Evolutionary conservation across 1,284 basidiomycete genomes (phyloP).

Genomic region (Irpex rosettiformis): DNA sequence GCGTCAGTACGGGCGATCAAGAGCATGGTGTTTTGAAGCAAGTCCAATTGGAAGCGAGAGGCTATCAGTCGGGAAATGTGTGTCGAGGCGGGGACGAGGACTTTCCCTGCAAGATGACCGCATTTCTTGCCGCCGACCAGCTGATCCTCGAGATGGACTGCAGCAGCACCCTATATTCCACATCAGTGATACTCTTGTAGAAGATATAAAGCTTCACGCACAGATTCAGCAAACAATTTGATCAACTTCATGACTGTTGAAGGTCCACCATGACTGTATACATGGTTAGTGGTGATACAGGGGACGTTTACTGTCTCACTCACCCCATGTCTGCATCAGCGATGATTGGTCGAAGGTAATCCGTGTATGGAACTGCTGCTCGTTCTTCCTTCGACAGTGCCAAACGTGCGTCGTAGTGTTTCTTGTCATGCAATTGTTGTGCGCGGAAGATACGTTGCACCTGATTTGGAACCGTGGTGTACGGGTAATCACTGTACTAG

Average conservation of each 20-base stretch:
- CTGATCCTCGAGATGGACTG: conserved; percentile 90
- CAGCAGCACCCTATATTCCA: conserved; percentile 69
- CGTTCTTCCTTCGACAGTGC: conserved; percentile 60
- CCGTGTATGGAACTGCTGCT: conserved; percentile 70
- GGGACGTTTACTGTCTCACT: conserved; percentile 22
- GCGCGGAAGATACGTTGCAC: conserved; percentile 85
- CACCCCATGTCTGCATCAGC: conserved; percentile 95
- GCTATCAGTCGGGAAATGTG: conserved; percentile 83
- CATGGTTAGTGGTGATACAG: background rate
- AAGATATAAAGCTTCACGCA: conserved; percentile 28
- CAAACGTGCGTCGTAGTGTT: conserved; percentile 84
- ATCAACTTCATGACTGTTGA: conserved; percentile 97
- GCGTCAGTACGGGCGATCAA: conserved; percentile 91
- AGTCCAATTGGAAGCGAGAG: conserved; percentile 84
- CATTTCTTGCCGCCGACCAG: conserved; percentile 93
- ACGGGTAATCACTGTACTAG: conserved; percentile 76
- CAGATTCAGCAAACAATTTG: conserved; percentile 89
- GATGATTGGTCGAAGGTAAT: conserved; percentile 91
- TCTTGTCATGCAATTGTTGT: conserved; percentile 83
- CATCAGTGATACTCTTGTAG: conserved; percentile 2
- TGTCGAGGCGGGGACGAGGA: conserved; percentile 85
- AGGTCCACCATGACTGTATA: conserved; percentile 77
- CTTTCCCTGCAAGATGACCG: conserved; percentile 92
- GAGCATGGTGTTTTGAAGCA: conserved; percentile 85
- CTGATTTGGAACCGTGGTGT: conserved; percentile 92